Evolutionary conservation across 2,329 filamentous ascomycete genomes (phyloP), one percentile per base, ranked within the genome.

Genomic region (Aspergillus fumigatus): DNA sequence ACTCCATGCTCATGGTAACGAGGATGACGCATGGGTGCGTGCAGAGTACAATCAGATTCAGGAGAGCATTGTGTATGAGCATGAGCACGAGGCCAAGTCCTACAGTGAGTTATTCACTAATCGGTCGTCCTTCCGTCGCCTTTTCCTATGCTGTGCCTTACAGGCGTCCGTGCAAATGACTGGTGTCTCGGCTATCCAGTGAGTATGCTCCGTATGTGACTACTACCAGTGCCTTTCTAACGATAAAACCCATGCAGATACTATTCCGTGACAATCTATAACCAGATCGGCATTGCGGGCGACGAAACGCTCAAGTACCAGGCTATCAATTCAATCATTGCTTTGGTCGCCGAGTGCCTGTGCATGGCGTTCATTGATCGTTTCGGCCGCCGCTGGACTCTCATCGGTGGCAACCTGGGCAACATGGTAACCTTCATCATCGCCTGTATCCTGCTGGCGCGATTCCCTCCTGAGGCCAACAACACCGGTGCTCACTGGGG

Each of bases 161-260:
- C 89, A 92, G 69, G 88, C 85, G 0, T 84, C 83, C 0, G 79
- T 87, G 2, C 89, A 92, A 70, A 90, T 92, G 86, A 92, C 88
- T 0, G 89, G 88, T 61, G 86, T 88, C 0, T 84, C 80, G 1
- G 86, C 86, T 1, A 90, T 91, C 61, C 88, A 92, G 67, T 73
- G 61, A 67, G 69, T 56, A 3, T 8, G 23, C 11, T 19, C 48
- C 21, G 8, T 38, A 29, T 19, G 11, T 5, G n/a, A 21, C 14
- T 14, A 27, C 4, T 17, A 35, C 8, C 21, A 19, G 32, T 29
- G 19, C n/a, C 21, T 4, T 17, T 54, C 61, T 19, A 59, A 21
- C 4, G 6, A 3, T 23, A 8, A 8, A 11, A 17, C 26, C 23
- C 11, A 11, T 11, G 10, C 54, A 73, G 71, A 58, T 92, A 91